These are phyloP conservation scores for Diatrype stigma DNA, from an alignment of 2,329 filamentous ascomycete species.

Conservation along the genomic window DNA sequence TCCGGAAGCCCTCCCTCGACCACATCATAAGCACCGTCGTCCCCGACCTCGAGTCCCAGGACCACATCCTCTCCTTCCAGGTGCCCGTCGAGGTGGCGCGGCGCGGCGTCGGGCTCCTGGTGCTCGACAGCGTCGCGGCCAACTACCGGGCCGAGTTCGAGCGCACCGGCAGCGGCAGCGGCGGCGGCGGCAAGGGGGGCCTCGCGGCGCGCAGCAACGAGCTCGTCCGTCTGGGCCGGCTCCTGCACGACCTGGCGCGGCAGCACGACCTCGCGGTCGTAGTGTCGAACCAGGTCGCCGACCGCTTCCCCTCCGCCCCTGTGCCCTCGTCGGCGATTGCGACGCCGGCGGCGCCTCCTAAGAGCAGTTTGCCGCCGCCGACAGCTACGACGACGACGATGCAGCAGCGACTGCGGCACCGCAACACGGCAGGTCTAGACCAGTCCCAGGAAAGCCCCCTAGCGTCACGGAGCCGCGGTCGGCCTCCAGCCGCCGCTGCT, in stretches of 20 bases:
- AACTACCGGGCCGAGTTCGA: slow-evolving; percentile 94
- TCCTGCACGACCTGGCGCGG: slow-evolving; percentile 72
- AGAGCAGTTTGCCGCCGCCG: slow-evolving; percentile 4
- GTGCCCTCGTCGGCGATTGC: neutral
- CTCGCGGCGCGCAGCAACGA: slow-evolving; percentile 74
- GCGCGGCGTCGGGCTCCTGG: slow-evolving; percentile 72
- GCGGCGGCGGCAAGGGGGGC: slow-evolving; percentile 36
- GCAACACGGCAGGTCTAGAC: slow-evolving; percentile 1
- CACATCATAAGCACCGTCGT: slow-evolving; percentile 76
- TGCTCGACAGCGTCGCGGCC: slow-evolving; percentile 88
- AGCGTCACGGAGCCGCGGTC: slow-evolving; percentile 39
- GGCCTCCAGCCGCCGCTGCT: slow-evolving; percentile 15
- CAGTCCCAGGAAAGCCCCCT: slow-evolving; percentile 45
- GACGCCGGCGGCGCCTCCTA: slow-evolving; percentile 15
- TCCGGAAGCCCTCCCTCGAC: slow-evolving; percentile 59
- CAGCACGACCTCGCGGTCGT: slow-evolving; percentile 77
- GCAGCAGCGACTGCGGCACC: slow-evolving; percentile 14
- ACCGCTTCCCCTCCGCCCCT: slow-evolving; percentile 58
- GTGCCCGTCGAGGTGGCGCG: slow-evolving; percentile 78
- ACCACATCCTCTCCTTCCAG: slow-evolving; percentile 91
- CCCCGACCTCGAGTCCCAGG: slow-evolving; percentile 88
- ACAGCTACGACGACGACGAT: neutral
- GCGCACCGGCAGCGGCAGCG: slow-evolving; percentile 38
- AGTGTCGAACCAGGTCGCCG: slow-evolving; percentile 91
- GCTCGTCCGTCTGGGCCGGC: slow-evolving; percentile 69